Conservation (phyloP, 164 flowering plant species). For the Vitis rupestris region DNA sequence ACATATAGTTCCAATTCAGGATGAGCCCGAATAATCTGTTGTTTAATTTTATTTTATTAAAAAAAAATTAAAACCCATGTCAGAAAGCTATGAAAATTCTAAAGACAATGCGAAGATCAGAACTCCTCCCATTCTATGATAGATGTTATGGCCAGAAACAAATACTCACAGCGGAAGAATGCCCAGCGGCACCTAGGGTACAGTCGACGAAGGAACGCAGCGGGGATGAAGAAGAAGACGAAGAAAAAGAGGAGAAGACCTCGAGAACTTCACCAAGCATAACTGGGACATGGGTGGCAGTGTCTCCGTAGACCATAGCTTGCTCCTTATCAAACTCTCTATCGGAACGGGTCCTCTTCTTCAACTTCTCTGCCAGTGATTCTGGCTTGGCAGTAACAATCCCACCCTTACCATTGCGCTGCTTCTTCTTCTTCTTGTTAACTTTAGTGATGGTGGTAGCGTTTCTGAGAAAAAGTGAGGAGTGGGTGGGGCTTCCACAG, state of each 20-base stretch:
- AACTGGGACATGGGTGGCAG: conserved; percentile 65
- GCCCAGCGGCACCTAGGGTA: conserved; percentile 95
- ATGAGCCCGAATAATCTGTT: conserved; percentile 76
- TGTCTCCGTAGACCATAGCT: conserved; percentile 24
- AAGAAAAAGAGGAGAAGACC: conserved; percentile 46
- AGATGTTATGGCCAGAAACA: background rate
- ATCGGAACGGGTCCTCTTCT: conserved; percentile 83
- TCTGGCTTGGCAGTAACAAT: background rate
- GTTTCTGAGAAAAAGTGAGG: background rate
- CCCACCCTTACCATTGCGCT: background rate
- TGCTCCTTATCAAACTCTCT: conserved; percentile 44
- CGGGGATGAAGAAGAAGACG: conserved; percentile 6
- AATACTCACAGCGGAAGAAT: conserved; percentile 74
- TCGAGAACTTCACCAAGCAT: conserved; percentile 88
- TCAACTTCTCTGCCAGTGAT: conserved; percentile 23
- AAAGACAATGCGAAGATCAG: background rate
- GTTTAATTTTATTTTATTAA: background rate
- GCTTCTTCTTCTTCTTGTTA: conserved; percentile 11
- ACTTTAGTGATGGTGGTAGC: background rate
- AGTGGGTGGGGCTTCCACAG: too few relatives aligned
- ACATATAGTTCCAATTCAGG: conserved; percentile 63
- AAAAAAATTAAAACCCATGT: background rate
- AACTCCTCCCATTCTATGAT: too few relatives aligned
- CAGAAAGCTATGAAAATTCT: background rate
- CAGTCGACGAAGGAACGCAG: conserved; percentile 84